A percentile compares a stretch with the other conserved stretches of the same genome.
Conservation (phyloP, 805 yeast genomes). For the Candida wancherniae region DNA sequence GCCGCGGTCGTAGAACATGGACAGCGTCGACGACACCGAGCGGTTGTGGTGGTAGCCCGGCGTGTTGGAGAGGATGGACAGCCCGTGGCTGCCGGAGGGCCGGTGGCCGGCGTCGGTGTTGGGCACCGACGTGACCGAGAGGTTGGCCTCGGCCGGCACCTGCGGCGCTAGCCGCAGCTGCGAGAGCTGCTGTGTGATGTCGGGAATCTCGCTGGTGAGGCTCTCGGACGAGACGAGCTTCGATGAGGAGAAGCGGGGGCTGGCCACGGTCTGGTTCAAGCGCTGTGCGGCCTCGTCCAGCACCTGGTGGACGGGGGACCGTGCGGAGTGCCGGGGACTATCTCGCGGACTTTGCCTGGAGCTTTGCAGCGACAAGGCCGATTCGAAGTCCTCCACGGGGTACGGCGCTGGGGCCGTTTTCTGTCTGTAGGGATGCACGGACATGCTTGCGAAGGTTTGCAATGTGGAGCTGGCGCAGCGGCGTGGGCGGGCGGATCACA, state of each 20-base stretch:
- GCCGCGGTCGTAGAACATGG: slow-evolving; percentile 29
- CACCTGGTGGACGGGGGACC: not conserved
- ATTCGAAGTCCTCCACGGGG: slow-evolving; percentile 12
- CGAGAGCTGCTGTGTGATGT: slow-evolving; percentile 20
- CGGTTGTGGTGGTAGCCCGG: slow-evolving; percentile 26
- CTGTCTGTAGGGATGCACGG: slow-evolving; percentile 19
- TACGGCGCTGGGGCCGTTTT: slow-evolving; percentile 15
- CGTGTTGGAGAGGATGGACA: slow-evolving; percentile 29
- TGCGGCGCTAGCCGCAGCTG: slow-evolving; percentile 7
- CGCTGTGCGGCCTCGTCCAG: slow-evolving; percentile 3
- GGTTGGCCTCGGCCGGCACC: slow-evolving; percentile 4
- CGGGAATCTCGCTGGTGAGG: slow-evolving; percentile 5
- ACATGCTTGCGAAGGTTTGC: no score
- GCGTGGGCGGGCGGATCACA: no score
- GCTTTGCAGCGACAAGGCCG: not conserved
- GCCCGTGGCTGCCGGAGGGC: slow-evolving; percentile 6
- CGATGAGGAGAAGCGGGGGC: slow-evolving; percentile 10
- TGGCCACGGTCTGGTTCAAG: slow-evolving; percentile 1
- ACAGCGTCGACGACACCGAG: slow-evolving; percentile 35
- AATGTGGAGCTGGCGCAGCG: no score
- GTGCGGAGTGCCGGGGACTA: no score
- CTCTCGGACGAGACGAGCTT: slow-evolving; percentile 2
- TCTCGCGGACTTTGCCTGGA: not conserved
- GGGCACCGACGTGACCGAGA: slow-evolving; percentile 28
- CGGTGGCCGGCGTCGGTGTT: slow-evolving; percentile 1